Percentiles rank a stretch among this genome's conserved stretches.
Conservation (phyloP, 2,329 filamentous ascomycete genomes). For the Curvularia hawaiiensis region DNA sequence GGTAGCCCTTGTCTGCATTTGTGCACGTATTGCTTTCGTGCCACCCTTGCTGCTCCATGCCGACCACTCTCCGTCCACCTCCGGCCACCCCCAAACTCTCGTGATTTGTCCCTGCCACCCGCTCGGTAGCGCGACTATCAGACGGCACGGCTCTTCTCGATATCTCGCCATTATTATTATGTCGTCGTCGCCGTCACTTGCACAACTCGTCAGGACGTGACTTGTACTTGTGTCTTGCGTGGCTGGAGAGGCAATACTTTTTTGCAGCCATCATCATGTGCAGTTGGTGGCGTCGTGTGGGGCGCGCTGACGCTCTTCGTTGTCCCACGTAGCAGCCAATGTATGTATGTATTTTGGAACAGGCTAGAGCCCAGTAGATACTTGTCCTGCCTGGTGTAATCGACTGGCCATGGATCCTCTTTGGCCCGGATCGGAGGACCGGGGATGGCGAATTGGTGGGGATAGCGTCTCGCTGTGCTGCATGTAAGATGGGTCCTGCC, state of each 20-base stretch:
- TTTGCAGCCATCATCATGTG: constrained; percentile 6
- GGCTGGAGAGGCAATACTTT: neutral
- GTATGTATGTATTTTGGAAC: neutral
- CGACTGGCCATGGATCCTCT: constrained; percentile 1
- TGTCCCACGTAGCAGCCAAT: constrained; percentile 21
- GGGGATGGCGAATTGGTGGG: neutral
- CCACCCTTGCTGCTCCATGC: constrained; percentile 22
- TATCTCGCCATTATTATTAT: constrained; percentile 4
- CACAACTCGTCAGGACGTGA: neutral
- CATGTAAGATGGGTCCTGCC: constrained; percentile 5
- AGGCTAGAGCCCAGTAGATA: constrained; percentile 6
- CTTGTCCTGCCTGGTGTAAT: constrained; percentile 10
- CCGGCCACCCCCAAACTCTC: constrained; percentile 7
- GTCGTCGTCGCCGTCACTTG: neutral
- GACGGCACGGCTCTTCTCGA: constrained; percentile 7
- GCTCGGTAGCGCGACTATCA: constrained; percentile 16
- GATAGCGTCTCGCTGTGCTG: neutral
- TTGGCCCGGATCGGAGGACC: neutral
- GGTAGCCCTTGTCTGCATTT: constrained; percentile 6
- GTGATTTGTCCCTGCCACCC: constrained; percentile 18
- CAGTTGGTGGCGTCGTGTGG: constrained; percentile 8
- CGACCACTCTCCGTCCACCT: constrained; percentile 8
- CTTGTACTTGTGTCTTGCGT: neutral
- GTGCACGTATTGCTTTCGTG: constrained; percentile 16
- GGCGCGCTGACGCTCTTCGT: constrained; percentile 16